Percentiles rank a stretch among this genome's conserved stretches.
Evolutionary conservation across 116 monocot species (phyloP).

Genomic region (Phalaenopsis hybrid): DNA sequence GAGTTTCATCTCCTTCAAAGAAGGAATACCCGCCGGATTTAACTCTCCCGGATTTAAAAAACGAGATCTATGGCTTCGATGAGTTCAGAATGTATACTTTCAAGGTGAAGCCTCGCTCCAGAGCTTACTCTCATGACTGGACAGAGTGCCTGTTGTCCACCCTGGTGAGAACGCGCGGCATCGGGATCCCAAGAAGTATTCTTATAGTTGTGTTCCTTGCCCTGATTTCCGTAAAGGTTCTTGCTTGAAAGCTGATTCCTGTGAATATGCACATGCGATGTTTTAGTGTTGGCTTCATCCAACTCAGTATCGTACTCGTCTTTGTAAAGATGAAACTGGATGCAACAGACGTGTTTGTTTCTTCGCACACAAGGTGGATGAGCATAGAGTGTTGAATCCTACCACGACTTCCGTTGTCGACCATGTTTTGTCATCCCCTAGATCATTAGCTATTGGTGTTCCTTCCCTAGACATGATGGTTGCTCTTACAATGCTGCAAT

Average conservation of each 20-base stretch:
- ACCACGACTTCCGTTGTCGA: slow-evolving; percentile 18
- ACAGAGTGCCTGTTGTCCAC: slow-evolving; percentile 59
- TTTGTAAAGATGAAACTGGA: neutral
- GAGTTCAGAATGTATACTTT: slow-evolving; percentile 60
- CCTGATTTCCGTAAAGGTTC: slow-evolving; percentile 48
- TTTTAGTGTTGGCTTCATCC: too few relatives aligned
- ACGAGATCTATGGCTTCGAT: slow-evolving; percentile 36
- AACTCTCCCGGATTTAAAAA: too few relatives aligned
- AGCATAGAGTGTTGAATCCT: slow-evolving; percentile 40
- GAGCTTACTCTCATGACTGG: slow-evolving; percentile 60
- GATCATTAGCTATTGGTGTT: neutral
- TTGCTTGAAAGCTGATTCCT: too few relatives aligned
- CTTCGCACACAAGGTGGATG: slow-evolving; percentile 41
- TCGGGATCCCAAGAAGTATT: slow-evolving; percentile 33
- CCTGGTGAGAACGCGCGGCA: slow-evolving; percentile 59
- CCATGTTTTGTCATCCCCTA: neutral
- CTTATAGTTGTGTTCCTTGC: slow-evolving; percentile 55
- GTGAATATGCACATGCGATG: too few relatives aligned
- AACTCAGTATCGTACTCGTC: too few relatives aligned
- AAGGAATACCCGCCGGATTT: slow-evolving; percentile 21
- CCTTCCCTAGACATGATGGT: slow-evolving; percentile 38
- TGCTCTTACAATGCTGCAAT: slow-evolving; percentile 27
- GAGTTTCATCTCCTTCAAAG: slow-evolving; percentile 20
- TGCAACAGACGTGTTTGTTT: slow-evolving; percentile 38
- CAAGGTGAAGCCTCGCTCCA: slow-evolving; percentile 52